These are phyloP conservation scores for Hyaloscypha finlandica DNA, from an alignment of 495 filamentous ascomycete genomes.

Conservation along the genomic window DNA sequence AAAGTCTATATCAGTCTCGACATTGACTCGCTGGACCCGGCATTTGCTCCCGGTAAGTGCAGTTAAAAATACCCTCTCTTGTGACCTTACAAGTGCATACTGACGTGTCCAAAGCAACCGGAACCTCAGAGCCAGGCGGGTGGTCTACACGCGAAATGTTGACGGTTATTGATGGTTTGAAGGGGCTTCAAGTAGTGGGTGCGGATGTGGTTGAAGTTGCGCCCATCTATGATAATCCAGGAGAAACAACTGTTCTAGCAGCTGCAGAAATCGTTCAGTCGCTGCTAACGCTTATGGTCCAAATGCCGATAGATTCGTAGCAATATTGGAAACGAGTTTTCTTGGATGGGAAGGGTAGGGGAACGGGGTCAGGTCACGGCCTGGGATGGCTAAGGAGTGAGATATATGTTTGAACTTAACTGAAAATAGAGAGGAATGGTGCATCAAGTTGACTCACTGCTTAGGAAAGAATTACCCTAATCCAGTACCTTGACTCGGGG, in stretches of 20 bases:
- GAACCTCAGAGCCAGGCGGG: slow-evolving; percentile 74
- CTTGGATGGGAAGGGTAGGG: too few species aligned
- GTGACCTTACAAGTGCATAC: neutral
- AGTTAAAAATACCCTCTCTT: neutral
- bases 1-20: neutral
- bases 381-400: too few species aligned
- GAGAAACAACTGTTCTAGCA: slow-evolving; percentile 64
- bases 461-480: too few species aligned
- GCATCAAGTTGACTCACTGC: too few species aligned
- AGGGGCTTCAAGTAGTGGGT: slow-evolving; percentile 67
- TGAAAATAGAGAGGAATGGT: too few species aligned
- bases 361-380: too few species aligned
- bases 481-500: too few species aligned
- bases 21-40: neutral
- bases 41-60: neutral
- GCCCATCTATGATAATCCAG: slow-evolving; percentile 65
- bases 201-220: slow-evolving; percentile 69
- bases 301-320: neutral
- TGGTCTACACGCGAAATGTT: slow-evolving; percentile 72
- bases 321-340: too few species aligned
- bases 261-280: slow-evolving; percentile 62
- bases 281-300: slow-evolving; percentile 60
- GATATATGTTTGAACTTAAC: too few species aligned
- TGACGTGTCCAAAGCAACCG: slow-evolving; percentile 55
- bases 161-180: slow-evolving; percentile 67